Percentiles rank a stretch among this genome's conserved stretches.
These are phyloP conservation scores for Sporisorium graminicola DNA, from an alignment of 1,284 basidiomycete species.

Conservation along the genomic window DNA sequence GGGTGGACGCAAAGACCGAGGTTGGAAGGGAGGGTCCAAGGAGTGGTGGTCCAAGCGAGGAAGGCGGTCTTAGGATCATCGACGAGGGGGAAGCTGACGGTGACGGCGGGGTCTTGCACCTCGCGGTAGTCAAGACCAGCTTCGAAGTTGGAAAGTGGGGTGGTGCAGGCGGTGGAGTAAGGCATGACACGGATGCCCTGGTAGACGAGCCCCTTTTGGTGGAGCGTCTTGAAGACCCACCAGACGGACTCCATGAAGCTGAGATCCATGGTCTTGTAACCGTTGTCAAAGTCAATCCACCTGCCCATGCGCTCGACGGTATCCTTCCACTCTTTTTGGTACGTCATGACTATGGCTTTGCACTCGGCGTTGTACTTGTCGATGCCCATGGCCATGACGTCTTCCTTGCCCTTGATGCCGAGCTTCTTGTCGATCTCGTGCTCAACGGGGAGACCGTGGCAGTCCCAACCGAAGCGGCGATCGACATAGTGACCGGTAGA, in stretches of 20 bases:
- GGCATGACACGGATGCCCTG: slow-evolving; percentile 96
- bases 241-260: slow-evolving; percentile 98
- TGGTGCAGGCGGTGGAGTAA: slow-evolving; percentile 96
- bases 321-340: slow-evolving; percentile 89
- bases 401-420: slow-evolving; percentile 89
- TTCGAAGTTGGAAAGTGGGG: slow-evolving; percentile 98
- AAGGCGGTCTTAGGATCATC: slow-evolving; percentile 92
- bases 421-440: slow-evolving; percentile 99
- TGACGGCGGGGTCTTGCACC: slow-evolving; percentile 93
- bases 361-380: slow-evolving; percentile 98
- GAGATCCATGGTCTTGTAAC: slow-evolving; percentile 96
- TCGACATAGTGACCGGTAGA: slow-evolving; percentile 94
- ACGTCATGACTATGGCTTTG: slow-evolving; percentile 96
- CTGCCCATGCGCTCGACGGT: slow-evolving; percentile 98
- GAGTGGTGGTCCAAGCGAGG: slow-evolving; percentile 98
- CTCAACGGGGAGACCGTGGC: slow-evolving; percentile 97
- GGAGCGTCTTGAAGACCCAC: slow-evolving; percentile 98
- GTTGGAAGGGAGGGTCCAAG: slow-evolving; percentile 98
- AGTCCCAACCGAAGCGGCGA: slow-evolving; percentile 99
- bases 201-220: slow-evolving; percentile 93
- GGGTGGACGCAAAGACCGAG: slow-evolving; percentile 95
- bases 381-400: slow-evolving; percentile 96
- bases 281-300: slow-evolving; percentile 99
- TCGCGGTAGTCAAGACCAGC: slow-evolving; percentile 93
- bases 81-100: slow-evolving; percentile 90